These are phyloP conservation scores for Tetracladium marchalianum DNA, from an alignment of 495 filamentous ascomycete genomes.

Conservation along the genomic window DNA sequence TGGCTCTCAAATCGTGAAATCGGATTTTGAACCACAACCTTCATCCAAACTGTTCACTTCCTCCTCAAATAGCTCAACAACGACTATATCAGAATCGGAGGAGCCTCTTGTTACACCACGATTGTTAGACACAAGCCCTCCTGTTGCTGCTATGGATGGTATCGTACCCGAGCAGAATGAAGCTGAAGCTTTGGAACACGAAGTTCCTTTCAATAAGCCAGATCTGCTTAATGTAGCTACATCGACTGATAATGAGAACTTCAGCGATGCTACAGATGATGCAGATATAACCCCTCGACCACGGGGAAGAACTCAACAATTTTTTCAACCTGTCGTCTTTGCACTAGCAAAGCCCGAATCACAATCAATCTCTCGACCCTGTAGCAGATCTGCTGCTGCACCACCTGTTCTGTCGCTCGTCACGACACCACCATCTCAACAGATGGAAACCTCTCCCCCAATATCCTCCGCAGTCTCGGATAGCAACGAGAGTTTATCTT, in stretches of 20 bases:
- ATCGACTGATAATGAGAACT: constrained; percentile 7
- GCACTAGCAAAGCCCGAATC: constrained; percentile 5
- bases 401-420: constrained; percentile 24
- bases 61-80: too few species aligned
- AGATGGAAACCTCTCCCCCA: constrained; percentile 11
- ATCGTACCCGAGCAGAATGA: too few species aligned
- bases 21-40: too few species aligned
- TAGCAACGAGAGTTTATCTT: constrained; percentile 4
- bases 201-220: too few species aligned
- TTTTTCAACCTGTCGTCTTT: neutral
- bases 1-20: too few species aligned
- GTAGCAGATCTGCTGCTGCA: constrained; percentile 12
- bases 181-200: too few species aligned
- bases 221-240: too few species aligned
- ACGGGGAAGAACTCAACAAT: constrained; percentile 2
- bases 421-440: constrained; percentile 24
- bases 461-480: constrained; percentile 21
- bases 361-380: neutral
- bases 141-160: too few species aligned
- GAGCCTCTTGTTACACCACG: too few species aligned
- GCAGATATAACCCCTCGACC: constrained; percentile 9
- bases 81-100: too few species aligned
- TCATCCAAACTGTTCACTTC: too few species aligned
- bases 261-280: constrained; percentile 16
- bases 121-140: too few species aligned